These are phyloP conservation scores for Arthrinium phaeospermum DNA, from an alignment of 2,329 filamentous ascomycete genomes.

Conservation along the genomic window DNA sequence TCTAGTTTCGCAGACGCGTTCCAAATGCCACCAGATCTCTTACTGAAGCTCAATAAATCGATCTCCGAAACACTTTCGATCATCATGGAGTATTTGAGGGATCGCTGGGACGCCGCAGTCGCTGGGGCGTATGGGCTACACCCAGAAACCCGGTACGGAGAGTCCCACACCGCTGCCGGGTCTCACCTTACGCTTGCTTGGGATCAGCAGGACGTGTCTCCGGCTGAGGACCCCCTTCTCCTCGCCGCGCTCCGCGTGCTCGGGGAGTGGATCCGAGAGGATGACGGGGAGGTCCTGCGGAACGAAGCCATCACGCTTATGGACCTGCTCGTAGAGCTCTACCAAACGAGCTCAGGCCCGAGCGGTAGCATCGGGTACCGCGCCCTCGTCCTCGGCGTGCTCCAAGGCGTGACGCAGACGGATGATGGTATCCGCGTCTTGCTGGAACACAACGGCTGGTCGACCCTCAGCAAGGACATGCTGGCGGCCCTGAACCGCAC, in stretches of 20 bases:
- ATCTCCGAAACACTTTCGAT: constrained; percentile 69
- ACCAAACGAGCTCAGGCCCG: constrained; percentile 43
- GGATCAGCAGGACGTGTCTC: constrained; percentile 58
- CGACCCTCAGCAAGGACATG: constrained; percentile 57
- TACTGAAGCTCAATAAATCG: constrained; percentile 65
- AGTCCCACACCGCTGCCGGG: constrained; percentile 51
- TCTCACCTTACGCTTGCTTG: constrained; percentile 58
- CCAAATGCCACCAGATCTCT: constrained; percentile 60
- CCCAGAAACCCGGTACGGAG: constrained; percentile 55
- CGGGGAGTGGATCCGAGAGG: constrained; percentile 72
- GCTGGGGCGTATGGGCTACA: constrained; percentile 67
- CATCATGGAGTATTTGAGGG: constrained; percentile 69
- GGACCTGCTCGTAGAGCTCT: constrained; percentile 70
- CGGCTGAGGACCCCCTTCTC: constrained; percentile 62
- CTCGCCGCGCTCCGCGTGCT: constrained; percentile 63
- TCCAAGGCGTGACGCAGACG: constrained; percentile 62
- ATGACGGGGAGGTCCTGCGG: constrained; percentile 65
- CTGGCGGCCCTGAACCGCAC: constrained; percentile 46
- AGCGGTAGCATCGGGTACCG: constrained; percentile 56
- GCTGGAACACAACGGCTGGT: constrained; percentile 59
- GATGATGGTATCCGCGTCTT: constrained; percentile 55
- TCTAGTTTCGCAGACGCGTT: constrained; percentile 38
- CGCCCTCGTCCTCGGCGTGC: constrained; percentile 60
- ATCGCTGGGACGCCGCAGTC: constrained; percentile 72
- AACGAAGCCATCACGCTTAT: constrained; percentile 62